phyloP scores from a whole-genome alignment of 2,329 filamentous ascomycete species.

The Mycocentrospora acerina region DNA sequence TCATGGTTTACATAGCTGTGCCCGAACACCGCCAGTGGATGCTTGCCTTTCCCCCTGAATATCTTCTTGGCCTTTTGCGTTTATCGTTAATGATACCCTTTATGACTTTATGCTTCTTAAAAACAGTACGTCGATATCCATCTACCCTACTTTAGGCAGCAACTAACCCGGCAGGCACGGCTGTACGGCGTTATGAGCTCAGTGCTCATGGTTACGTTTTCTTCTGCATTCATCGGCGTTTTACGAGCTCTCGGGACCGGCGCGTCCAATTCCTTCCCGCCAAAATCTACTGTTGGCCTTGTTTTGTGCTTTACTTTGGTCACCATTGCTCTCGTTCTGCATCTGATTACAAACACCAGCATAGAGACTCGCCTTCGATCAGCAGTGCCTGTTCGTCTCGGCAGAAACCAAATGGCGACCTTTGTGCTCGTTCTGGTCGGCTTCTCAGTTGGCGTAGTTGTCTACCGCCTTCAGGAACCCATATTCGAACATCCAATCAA shows the following conservation, averaged over 20 bases:
- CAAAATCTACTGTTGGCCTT: constrained; percentile 35
- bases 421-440: constrained; percentile 46
- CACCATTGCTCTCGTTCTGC: constrained; percentile 33
- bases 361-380: constrained; percentile 31
- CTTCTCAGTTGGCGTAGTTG: constrained; percentile 28
- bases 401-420: constrained; percentile 31
- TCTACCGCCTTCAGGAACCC: constrained; percentile 45
- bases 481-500: constrained; percentile 57
- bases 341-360: constrained; percentile 32
- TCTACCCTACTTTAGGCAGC: not conserved
- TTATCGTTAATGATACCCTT: constrained; percentile 42
- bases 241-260: constrained; percentile 33
- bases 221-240: constrained; percentile 37
- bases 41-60: constrained; percentile 33
- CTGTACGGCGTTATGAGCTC: constrained; percentile 38
- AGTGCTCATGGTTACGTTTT: constrained; percentile 35
- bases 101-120: constrained; percentile 39
- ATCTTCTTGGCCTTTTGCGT: constrained; percentile 35
- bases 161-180: constrained; percentile 29
- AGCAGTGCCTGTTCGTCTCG: constrained; percentile 33
- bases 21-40: constrained; percentile 40
- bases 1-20: constrained; percentile 31
- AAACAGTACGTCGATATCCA: constrained; percentile 28
- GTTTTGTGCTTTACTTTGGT: constrained; percentile 32
- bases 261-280: constrained; percentile 37